phyloP scores from a whole-genome alignment of 2,329 filamentous ascomycete species.

The Sporothrix inflata region DNA sequence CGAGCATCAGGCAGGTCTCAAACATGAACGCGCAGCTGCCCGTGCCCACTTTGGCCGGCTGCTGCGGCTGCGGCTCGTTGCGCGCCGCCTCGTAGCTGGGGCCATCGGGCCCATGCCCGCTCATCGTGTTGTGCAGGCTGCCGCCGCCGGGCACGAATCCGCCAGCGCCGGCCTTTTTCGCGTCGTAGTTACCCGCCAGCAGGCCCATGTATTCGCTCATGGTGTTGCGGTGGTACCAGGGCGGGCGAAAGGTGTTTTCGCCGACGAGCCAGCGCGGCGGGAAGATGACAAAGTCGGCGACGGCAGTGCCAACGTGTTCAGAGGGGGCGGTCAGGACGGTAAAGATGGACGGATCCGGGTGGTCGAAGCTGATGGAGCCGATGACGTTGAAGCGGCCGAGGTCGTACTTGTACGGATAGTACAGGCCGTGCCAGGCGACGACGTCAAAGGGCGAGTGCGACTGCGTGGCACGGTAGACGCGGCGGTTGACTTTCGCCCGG shows the following conservation, averaged over 20 bases:
- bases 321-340: conserved; percentile 69
- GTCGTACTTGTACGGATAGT: conserved; percentile 82
- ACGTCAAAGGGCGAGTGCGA: conserved; percentile 74
- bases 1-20: conserved; percentile 70
- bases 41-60: conserved; percentile 60
- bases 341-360: conserved; percentile 78
- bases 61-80: conserved; percentile 51
- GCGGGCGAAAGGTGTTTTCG: conserved; percentile 71
- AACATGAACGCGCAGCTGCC: conserved; percentile 72
- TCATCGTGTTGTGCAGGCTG: conserved; percentile 71
- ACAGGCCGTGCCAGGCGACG: conserved; percentile 79
- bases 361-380: conserved; percentile 73
- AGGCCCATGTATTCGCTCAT: conserved; percentile 69
- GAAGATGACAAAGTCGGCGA: conserved; percentile 75
- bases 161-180: conserved; percentile 60
- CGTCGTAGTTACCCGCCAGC: conserved; percentile 63
- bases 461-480: conserved; percentile 67
- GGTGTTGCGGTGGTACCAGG: conserved; percentile 73
- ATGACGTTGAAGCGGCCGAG: conserved; percentile 76
- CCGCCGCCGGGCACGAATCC: conserved; percentile 64
- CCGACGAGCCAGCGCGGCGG: conserved; percentile 71
- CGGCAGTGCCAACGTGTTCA: conserved; percentile 61
- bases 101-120: conserved; percentile 65
- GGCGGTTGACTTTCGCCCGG: conserved; percentile 67
- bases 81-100: conserved; percentile 60